Evolutionary conservation across 495 filamentous ascomycete species (phyloP), one percentile per base, ranked within the genome.

Genomic region (Annulohypoxylon maeteangense): DNA sequence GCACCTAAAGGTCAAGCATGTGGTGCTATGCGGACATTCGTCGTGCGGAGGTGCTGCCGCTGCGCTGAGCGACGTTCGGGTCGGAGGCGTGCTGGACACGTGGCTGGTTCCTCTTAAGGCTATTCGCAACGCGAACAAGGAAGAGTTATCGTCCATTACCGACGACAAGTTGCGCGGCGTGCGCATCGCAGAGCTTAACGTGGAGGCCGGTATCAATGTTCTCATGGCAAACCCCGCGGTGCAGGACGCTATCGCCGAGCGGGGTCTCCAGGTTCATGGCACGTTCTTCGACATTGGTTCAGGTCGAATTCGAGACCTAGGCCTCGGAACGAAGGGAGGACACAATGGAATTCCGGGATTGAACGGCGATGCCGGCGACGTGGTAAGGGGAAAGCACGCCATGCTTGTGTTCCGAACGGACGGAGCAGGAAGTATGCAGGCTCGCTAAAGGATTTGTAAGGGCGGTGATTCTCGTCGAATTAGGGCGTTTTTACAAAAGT

Each of bases 11-110:
- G 93, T 97, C 69, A 86, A 91, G 79, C 91, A 94, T 79, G 83
- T 97, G 36, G 88, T 97, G 48, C 85, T 97, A 22, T 94, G 91
- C 81, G 93, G 93, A 0, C 93, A 97, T 82, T 91, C 91, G 2
- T 79, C 80, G 54, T 97, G 93, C 81, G 93, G 93, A 16, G 93
- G 93, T 18, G 91, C 91, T 1, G 85, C 82, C 0, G 93, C 89
- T 0, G 87, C 92, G 0, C 83, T 97, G 54, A 82, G 83, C 11
- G 89, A 93, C 75, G 78, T 79, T 60, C 87, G 89, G 57, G 80
- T 96, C 20, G 93, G 93, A 3, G 87, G 85, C 16, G 84, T 92
- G n/a, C 79, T 97, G 53, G 93, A 96, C 77, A 89, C 88, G 1
- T 97, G 93, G 93, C 81, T 97, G 61, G 79, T 88, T 55, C 93